Evolutionary conservation across 352 stramenopile species (phyloP), one percentile per base, ranked within the genome.

Genomic region (Globisporangium mamillatum): DNA sequence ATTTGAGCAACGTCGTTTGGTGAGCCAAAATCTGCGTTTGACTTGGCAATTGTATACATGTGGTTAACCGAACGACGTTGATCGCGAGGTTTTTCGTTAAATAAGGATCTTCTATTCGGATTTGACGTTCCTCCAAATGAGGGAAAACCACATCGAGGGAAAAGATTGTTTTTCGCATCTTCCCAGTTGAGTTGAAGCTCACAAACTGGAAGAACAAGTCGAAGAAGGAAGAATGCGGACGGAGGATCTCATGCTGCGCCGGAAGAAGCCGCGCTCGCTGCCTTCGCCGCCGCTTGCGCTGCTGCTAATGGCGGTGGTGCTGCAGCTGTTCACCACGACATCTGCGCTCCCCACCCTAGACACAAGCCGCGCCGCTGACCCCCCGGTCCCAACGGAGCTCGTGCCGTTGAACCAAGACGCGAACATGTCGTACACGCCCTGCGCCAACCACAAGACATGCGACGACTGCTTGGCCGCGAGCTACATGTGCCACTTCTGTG

Each of bases 401-500:
- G 25, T 60, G 12, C 14, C 59, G 16, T 18, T 65, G 36, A 24
- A 22, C 44, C 44, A 52, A 22, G 38, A 29, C 27, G 18, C 66
- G 34, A 71, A 71, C n/a, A 52, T 24, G 29, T 65, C 67, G 41
- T 72, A 58, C 55, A 56, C 55, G 3, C 12, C 81, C 16, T 93
- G 85, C 58, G 60, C 78, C 27, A 61, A 63, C 1, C 74, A 90
- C 72, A 88, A 89, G 54, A 84, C 87, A 52, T 95, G 88, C 69
- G 88, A 95, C 63, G 75, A 78, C 44, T 95, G 88, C 60, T 64
- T 95, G 55, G 88, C 84, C 41, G 77, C 88, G 20, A 93, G 86
- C 71, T 79, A 82, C 69, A 61, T 80, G 12, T 96, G 88, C 66
- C 88, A 96, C 63, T 96, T 94, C 55, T 96, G 88, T 71, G 75